Conservation (phyloP, 768 basidiomycete genomes). For the Candolleomyces eurysporus region DNA sequence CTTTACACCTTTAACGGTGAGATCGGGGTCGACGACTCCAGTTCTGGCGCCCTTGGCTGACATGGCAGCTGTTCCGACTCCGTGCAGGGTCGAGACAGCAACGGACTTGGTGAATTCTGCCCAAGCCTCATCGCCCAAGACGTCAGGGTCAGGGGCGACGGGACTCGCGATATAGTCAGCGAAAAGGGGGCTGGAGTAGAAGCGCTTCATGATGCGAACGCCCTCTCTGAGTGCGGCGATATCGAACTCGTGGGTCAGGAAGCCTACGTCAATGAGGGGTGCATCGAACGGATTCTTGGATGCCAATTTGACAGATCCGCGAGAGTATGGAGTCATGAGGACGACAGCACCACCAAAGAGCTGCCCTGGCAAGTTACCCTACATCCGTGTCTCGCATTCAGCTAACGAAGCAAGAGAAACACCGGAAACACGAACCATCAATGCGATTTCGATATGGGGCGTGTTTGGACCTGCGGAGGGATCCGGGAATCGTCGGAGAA, state of each 20-base stretch:
- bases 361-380: conserved; percentile 15
- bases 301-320: conserved; percentile 23
- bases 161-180: conserved; percentile 10
- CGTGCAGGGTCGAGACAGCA: conserved; percentile 15
- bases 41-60: conserved; percentile 16
- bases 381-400: not conserved
- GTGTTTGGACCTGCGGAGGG: conserved; percentile 11
- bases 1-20: conserved; percentile 26
- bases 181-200: conserved; percentile 15
- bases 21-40: conserved; percentile 32
- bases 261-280: conserved; percentile 21
- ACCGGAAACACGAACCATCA: not conserved
- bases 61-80: conserved; percentile 28
- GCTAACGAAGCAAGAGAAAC: not conserved
- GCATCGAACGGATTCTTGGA: conserved; percentile 23
- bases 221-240: conserved; percentile 16
- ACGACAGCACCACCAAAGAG: conserved; percentile 17
- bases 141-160: conserved; percentile 8
- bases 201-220: conserved; percentile 10
- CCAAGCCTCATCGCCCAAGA: conserved; percentile 1
- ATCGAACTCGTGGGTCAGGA: conserved; percentile 16
- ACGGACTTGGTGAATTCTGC: conserved; percentile 13
- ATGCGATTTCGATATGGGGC: conserved; percentile 10
- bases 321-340: conserved; percentile 28
- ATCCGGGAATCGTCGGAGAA: conserved; percentile 4